Evolutionary conservation across 306 rosid species (phyloP).

Genomic region (Argentina anserina): DNA sequence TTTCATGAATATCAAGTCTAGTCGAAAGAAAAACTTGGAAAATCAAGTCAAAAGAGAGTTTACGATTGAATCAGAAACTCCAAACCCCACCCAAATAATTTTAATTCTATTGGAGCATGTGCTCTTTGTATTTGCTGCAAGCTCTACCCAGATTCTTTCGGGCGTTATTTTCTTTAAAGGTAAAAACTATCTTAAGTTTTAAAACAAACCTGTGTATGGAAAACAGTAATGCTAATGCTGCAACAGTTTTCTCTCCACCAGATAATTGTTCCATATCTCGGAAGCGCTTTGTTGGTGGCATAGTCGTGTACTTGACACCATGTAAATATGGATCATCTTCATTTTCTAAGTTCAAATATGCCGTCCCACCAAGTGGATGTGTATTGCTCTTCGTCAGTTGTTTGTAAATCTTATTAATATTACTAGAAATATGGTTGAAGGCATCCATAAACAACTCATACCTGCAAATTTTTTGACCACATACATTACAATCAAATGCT

Average conservation of each 20-base stretch:
- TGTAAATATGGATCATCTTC: slow-evolving; percentile 96
- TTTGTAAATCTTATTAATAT: slow-evolving; percentile 86
- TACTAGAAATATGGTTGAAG: slow-evolving; percentile 75
- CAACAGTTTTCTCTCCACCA: slow-evolving; percentile 98
- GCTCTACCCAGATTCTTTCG: neutral
- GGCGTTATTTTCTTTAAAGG: neutral
- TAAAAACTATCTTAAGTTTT: neutral
- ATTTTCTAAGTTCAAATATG: slow-evolving; percentile 88
- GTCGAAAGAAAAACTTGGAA: neutral
- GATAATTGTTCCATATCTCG: slow-evolving; percentile 99
- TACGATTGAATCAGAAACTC: neutral
- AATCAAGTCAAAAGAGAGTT: neutral
- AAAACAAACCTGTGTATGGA: slow-evolving; percentile 80
- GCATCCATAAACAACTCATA: slow-evolving; percentile 84
- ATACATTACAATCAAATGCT: slow-evolving; percentile 6
- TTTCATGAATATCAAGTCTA: neutral
- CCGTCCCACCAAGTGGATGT: slow-evolving; percentile 91
- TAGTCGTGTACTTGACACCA: slow-evolving; percentile 93
- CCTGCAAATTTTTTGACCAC: slow-evolving; percentile 42
- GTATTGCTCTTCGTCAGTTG: slow-evolving; percentile 89
- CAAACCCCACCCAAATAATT: neutral
- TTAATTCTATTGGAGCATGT: neutral
- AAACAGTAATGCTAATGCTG: slow-evolving; percentile 92
- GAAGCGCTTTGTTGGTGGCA: slow-evolving; percentile 99
- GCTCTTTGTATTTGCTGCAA: neutral